Evolutionary conservation across 116 monocot genomes (phyloP).

Genomic region (Cymodocea nodosa): DNA sequence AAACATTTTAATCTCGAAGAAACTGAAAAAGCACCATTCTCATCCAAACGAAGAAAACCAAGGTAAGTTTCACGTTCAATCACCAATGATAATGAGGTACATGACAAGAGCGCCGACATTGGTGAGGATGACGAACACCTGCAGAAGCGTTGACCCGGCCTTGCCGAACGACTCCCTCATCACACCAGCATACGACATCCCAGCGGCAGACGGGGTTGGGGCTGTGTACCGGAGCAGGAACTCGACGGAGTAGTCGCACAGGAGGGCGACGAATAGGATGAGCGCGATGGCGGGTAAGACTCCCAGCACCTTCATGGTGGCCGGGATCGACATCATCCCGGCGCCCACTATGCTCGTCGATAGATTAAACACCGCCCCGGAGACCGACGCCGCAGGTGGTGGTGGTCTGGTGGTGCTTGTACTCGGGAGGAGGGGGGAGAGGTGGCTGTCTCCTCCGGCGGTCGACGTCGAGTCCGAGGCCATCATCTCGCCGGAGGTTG

Average conservation of each 20-base stretch:
- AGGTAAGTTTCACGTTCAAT: background rate
- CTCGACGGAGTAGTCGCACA: conserved; percentile 70
- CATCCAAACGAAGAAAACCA: too few relatives aligned
- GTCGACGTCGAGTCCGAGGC: background rate
- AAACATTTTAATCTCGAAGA: too few relatives aligned
- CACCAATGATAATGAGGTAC: conserved; percentile 94
- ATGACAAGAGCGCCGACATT: conserved; percentile 59
- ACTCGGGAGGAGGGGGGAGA: background rate
- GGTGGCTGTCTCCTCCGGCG: background rate
- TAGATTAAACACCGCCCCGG: conserved; percentile 87
- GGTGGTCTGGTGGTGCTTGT: background rate
- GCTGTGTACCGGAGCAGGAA: conserved; percentile 63
- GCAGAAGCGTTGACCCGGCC: conserved; percentile 39
- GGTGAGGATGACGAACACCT: conserved; percentile 57
- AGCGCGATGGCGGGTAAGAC: conserved; percentile 52
- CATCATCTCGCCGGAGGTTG: background rate
- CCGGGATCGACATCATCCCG: conserved; percentile 99
- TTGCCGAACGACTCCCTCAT: conserved; percentile 77
- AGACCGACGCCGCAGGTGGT: conserved; percentile 32
- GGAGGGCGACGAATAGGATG: conserved; percentile 46
- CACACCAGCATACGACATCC: conserved; percentile 51
- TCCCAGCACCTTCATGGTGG: conserved; percentile 71
- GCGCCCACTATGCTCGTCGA: conserved; percentile 91
- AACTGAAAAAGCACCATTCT: too few relatives aligned
- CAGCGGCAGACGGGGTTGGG: background rate